A percentile compares a stretch with the other conserved stretches of the same genome.
phyloP scores from a whole-genome alignment of 1,284 basidiomycete species.

The Takashimella koratensis region DNA sequence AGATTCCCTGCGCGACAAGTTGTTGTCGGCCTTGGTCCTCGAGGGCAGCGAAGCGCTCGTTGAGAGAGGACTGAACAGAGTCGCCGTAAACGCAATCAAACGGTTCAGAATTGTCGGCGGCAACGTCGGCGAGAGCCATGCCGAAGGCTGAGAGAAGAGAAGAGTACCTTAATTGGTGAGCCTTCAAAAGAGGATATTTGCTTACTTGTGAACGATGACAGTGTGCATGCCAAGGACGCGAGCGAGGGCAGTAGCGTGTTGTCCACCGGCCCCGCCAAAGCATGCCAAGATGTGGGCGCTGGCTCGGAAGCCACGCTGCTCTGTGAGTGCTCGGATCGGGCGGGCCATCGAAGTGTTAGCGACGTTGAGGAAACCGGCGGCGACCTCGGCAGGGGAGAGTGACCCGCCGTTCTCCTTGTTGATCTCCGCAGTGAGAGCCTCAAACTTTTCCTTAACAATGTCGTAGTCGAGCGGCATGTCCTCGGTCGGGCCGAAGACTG shows the following conservation, averaged over 20 bases:
- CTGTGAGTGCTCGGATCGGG: constrained; percentile 32
- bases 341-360: constrained; percentile 12
- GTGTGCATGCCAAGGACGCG: constrained; percentile 32
- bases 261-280: constrained; percentile 37
- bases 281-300: constrained; percentile 42
- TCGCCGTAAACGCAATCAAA: constrained; percentile 13
- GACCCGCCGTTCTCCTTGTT: constrained; percentile 20
- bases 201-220: constrained; percentile 35
- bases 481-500: constrained; percentile 6
- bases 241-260: constrained; percentile 6
- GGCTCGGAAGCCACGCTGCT: constrained; percentile 39
- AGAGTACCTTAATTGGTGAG: constrained; percentile 24
- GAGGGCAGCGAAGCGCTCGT: constrained; percentile 3
- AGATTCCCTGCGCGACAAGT: constrained; percentile 35
- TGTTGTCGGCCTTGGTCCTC: neutral
- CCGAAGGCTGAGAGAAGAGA: constrained; percentile 51
- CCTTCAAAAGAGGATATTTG: no score
- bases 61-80: neutral
- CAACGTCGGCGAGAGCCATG: constrained; percentile 44
- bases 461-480: constrained; percentile 1
- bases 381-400: constrained; percentile 44
- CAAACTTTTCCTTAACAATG: constrained; percentile 29
- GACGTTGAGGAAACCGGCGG: constrained; percentile 20
- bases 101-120: constrained; percentile 1
- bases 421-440: constrained; percentile 42